Percentiles rank a stretch among this genome's conserved stretches.
Evolutionary conservation across 2,329 filamentous ascomycete genomes (phyloP).

Genomic region (Fusarium pilosicola): DNA sequence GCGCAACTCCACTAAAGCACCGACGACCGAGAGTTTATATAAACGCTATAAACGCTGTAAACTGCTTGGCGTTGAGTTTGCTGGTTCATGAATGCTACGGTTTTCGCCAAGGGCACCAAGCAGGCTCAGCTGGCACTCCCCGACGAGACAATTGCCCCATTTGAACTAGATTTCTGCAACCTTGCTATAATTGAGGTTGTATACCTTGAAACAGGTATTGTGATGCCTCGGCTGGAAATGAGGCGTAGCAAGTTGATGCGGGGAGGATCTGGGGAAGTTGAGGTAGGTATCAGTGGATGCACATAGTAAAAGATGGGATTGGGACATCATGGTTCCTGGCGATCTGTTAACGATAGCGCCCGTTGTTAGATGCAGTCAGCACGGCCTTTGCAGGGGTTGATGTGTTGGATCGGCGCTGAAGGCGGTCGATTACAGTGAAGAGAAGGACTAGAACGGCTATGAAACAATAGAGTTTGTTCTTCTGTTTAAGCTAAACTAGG

Average conservation of each 20-base stretch:
- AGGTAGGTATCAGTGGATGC: neutral
- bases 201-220: neutral
- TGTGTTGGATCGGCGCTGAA: neutral
- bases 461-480: neutral
- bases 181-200: neutral
- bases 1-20: slow-evolving; percentile 28
- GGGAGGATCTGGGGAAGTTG: slow-evolving; percentile 18
- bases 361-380: neutral
- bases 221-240: slow-evolving; percentile 16
- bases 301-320: neutral
- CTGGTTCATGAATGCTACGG: neutral
- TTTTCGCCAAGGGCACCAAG: neutral
- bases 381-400: slow-evolving; percentile 12
- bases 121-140: neutral
- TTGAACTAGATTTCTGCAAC: neutral
- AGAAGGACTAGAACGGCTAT: neutral
- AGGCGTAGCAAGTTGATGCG: neutral
- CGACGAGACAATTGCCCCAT: neutral
- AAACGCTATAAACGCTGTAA: neutral
- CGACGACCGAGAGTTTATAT: slow-evolving; percentile 1
- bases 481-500: neutral
- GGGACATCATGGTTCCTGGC: slow-evolving; percentile 4
- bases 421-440: neutral
- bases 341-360: neutral
- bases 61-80: neutral